Evolutionary conservation across 805 yeast species (phyloP), one percentile per base, ranked within the genome.

Genomic region (Yarrowia keelungensis): DNA sequence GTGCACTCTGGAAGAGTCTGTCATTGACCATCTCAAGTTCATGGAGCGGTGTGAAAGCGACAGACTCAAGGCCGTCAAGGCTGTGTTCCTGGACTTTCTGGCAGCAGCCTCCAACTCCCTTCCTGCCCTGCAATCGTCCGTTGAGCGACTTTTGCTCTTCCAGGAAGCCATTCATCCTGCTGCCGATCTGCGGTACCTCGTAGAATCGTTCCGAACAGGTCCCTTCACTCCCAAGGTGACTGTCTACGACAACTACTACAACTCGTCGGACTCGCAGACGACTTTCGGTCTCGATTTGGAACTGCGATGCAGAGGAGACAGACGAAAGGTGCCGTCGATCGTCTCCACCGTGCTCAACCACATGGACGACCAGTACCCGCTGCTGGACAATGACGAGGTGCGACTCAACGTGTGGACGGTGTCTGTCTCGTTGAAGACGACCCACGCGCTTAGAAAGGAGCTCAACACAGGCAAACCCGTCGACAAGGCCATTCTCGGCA

Each of bases 31-130:
- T 74, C 80, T 89, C 64, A 78, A 87, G 26, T 90, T 89, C 75
- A 86, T 91, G 90, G 94, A 91, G 76, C 85, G 87, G 73, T 91
- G 95, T 79, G 97, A 91, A 78, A 77, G 85, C 43, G 96, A 91
- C 78, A 83, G 97, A 71, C 80, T 90, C 70, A 83, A 84, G 71
- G 95, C 95, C 0, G 79, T 91, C 70, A 90, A 91, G 76, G 88
- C 89, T 70, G 93, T 88, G 1, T 84, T 89, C 11, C 81, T 86
- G 66, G 97, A 91, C 75, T 90, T 89, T 72, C 79, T 89, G 26
- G 86, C 91, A 0, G 82, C 89, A 2, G 81, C 90, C 43, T 83
- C 91, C 45, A 87, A 86, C 74, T 86, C 84, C 62, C 82, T 88
- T 45, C 82, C 87, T 5, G 80, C 84, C 1, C 78, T 89, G 74